Conservation (phyloP, 75 land plant genomes). For the Pinus albicaulis region DNA sequence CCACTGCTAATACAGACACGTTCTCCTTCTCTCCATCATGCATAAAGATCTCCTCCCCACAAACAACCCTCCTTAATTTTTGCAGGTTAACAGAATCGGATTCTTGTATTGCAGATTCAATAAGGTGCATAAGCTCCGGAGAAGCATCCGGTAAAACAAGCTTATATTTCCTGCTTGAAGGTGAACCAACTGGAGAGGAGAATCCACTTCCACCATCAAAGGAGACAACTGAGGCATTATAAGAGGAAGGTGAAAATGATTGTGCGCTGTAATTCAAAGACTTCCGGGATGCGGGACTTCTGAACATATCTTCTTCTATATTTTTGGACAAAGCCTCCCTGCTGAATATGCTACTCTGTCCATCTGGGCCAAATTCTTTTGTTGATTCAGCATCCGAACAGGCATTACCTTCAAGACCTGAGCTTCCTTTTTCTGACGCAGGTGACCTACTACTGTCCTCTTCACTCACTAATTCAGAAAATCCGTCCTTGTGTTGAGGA, state of each 20-base stretch:
- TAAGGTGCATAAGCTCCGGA: no score
- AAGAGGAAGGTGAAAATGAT: no score
- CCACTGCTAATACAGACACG: slow-evolving; percentile 64
- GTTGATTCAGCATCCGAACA: not conserved
- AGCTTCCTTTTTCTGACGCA: slow-evolving; percentile 16
- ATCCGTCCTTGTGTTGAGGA: slow-evolving; percentile 22
- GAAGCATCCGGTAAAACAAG: no score
- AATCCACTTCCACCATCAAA: no score
- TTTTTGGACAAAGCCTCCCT: not conserved
- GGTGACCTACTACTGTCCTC: slow-evolving; percentile 10
- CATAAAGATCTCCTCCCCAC: slow-evolving; percentile 31
- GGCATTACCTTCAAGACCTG: not conserved
- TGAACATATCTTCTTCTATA: not conserved
- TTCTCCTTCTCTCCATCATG: slow-evolving; percentile 31
- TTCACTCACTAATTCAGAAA: not conserved
- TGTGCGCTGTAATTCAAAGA: no score
- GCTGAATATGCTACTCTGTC: not conserved
- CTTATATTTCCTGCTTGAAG: no score
- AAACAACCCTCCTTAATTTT: no score
- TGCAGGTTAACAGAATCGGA: no score
- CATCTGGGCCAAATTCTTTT: not conserved
- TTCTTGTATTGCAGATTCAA: no score
- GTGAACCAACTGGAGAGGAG: no score
- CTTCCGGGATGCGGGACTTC: slow-evolving; percentile 37
- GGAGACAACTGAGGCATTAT: no score